These are phyloP conservation scores for Diplodia seriata DNA, from an alignment of 2,329 filamentous ascomycete genomes.

Conservation along the genomic window DNA sequence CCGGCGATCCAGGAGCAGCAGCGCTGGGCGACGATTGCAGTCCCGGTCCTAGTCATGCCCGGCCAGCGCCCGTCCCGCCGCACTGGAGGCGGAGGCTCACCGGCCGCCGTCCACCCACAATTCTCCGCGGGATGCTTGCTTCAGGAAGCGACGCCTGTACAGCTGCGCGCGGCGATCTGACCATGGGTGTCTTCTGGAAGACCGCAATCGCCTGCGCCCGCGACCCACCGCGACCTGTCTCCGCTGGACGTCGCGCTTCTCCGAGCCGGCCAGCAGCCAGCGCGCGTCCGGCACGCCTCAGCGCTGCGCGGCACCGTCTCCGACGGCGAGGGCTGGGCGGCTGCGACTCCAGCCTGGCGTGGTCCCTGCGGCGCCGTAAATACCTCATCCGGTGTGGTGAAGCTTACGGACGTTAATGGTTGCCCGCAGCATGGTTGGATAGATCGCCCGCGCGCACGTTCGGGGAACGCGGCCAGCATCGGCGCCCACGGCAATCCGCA, in stretches of 20 bases:
- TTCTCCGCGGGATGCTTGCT: conserved; percentile 25
- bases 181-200: conserved; percentile 8
- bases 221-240: not conserved
- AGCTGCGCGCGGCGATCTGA: conserved; percentile 14
- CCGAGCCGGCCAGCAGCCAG: not conserved
- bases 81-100: conserved; percentile 6
- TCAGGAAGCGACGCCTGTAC: conserved; percentile 21
- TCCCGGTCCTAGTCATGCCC: not conserved
- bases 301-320: not conserved
- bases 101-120: conserved; percentile 10
- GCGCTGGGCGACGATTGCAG: conserved; percentile 18
- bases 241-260: not conserved
- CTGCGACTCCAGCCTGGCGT: conserved; percentile 12
- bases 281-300: too few relatives aligned
- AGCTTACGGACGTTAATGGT: conserved; percentile 27
- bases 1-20: conserved; percentile 27
- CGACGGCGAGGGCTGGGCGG: too few relatives aligned
- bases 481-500: conserved; percentile 21
- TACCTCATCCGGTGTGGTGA: conserved; percentile 26
- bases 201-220: conserved; percentile 13
- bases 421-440: conserved; percentile 24
- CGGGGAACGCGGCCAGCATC: conserved; percentile 26
- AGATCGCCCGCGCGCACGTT: conserved; percentile 29
- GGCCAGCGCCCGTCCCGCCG: not conserved
- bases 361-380: conserved; percentile 22